Evolutionary conservation across 345 rosid species (phyloP).

Genomic region (Euphorbia tirucalli): DNA sequence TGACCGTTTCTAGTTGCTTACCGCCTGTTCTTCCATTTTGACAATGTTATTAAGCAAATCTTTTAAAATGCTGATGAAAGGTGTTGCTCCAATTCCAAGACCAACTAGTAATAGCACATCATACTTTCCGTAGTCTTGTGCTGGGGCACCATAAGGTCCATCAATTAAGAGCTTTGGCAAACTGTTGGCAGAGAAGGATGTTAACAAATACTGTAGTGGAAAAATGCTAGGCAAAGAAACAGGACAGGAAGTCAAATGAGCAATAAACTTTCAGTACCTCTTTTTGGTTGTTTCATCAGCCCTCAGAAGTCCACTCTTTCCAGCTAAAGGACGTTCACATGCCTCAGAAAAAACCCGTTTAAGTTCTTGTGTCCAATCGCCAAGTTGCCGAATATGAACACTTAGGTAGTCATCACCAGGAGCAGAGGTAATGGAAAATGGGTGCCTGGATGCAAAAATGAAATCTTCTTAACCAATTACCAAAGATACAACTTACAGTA

Average conservation of each 20-base stretch:
- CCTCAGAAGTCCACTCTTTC: conserved; percentile 96
- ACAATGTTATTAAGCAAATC: conserved; percentile 89
- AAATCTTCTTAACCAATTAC: conserved; percentile 1
- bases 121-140: conserved; percentile 85
- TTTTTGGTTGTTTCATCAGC: conserved; percentile 91
- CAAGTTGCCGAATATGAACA: conserved; percentile 89
- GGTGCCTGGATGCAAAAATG: conserved; percentile 65
- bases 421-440: conserved; percentile 96
- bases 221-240: background rate
- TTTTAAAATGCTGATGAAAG: conserved; percentile 93
- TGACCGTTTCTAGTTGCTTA: conserved; percentile 34
- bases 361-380: conserved; percentile 99
- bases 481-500: background rate
- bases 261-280: conserved; percentile 39
- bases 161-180: conserved; percentile 93
- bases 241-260: no score
- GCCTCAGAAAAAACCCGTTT: conserved; percentile 43
- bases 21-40: conserved; percentile 88
- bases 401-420: conserved; percentile 93
- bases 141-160: conserved; percentile 98
- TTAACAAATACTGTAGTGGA: background rate
- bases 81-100: conserved; percentile 97
- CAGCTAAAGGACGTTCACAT: conserved; percentile 77
- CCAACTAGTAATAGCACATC: conserved; percentile 92
- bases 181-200: conserved; percentile 39